Base-by-base conservation (phyloP, 768 basidiomycete species). In the Piloderma croceum region DNA sequence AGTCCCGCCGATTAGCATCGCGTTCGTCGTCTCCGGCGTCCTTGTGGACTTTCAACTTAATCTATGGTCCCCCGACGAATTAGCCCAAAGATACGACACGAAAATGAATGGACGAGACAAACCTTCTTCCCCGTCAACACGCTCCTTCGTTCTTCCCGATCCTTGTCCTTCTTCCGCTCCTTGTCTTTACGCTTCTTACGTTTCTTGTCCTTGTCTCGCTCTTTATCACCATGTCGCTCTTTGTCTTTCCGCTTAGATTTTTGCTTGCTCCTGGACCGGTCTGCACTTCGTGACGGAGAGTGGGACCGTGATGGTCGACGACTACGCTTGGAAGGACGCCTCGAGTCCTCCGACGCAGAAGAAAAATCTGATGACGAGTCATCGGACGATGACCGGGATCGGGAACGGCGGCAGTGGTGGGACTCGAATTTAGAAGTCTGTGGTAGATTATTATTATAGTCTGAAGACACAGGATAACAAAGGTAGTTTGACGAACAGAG, bases 71-170 rank as follows among this genome's bases (percentile, higher is more conserved):
- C n/a, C n/a, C n/a, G n/a, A n/a, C n/a, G n/a, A n/a, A n/a, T n/a
- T n/a, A n/a, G n/a, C n/a, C 31, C 17, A 22, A 19, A 12, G 21
- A 31, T 35, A 36, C 10, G 38, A 34, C 32, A 27, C 47, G 46
- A 24, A 24, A 18, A 41, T 15, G 24, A 36, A 13, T 19, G 18
- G 13, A 22, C 17, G 36, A 27, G 32, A 42, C 38, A 17, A 19
- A 74, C 77, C 74, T 77, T 80, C 51, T 79, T 79, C 1, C 78
- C 79, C 3, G 79, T 81, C 44, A 81, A 48, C 21, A 77, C 61
- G 47, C 78, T 81, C 17, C 77, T 62, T 33, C 68, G 60, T 42
- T 76, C 76, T 12, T 72, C 70, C 43, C 63, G 62, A 27, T 65
- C 64, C 36, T 58, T 68, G 21, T 62, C 60, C 42, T 59, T 63